Evolutionary conservation across 192 early-diverging fungal species (phyloP).

Genomic region (Coemansia sp.): DNA sequence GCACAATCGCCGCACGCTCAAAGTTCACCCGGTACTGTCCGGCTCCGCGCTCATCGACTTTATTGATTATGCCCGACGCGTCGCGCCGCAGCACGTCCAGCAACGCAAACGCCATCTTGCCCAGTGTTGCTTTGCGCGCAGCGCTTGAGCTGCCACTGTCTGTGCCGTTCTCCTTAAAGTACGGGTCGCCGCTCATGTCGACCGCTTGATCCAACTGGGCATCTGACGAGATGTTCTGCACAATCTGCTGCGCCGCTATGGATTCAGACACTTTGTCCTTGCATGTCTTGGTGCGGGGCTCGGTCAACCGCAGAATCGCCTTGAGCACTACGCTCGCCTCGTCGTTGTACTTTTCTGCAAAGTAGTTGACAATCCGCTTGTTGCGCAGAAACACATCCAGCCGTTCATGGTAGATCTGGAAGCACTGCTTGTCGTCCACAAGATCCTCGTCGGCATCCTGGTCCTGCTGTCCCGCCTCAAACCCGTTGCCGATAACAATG

Average conservation of each 20-base stretch:
- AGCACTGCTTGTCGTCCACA: conserved; percentile 61
- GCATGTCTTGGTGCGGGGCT: conserved; percentile 59
- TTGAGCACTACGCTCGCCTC: conserved; percentile 63
- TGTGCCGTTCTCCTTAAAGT: conserved; percentile 23
- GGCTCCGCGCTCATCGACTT: conserved; percentile 59
- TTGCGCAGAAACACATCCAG: conserved; percentile 69
- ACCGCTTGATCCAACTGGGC: conserved; percentile 31
- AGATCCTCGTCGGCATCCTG: conserved; percentile 12
- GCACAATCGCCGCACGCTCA: conserved; percentile 53
- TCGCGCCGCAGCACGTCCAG: conserved; percentile 61
- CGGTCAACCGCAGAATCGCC: conserved; percentile 58
- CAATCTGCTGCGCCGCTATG: conserved; percentile 57
- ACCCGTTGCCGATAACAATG: conserved; percentile 1
- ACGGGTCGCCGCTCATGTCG: conserved; percentile 45
- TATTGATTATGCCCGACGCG: conserved; percentile 56
- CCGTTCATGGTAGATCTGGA: conserved; percentile 66
- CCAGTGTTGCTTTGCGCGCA: conserved; percentile 10
- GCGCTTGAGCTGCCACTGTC: conserved; percentile 2
- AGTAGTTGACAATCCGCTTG: conserved; percentile 62
- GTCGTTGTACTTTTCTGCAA: conserved; percentile 61
- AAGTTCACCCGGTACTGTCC: conserved; percentile 66
- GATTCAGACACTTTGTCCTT: conserved; percentile 53
- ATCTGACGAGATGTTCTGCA: conserved; percentile 49
- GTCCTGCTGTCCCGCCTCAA: conserved; percentile 8
- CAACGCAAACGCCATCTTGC: conserved; percentile 58